Conservation (phyloP, 108 stramenopile genomes). For the Skeletonema menzelii region DNA sequence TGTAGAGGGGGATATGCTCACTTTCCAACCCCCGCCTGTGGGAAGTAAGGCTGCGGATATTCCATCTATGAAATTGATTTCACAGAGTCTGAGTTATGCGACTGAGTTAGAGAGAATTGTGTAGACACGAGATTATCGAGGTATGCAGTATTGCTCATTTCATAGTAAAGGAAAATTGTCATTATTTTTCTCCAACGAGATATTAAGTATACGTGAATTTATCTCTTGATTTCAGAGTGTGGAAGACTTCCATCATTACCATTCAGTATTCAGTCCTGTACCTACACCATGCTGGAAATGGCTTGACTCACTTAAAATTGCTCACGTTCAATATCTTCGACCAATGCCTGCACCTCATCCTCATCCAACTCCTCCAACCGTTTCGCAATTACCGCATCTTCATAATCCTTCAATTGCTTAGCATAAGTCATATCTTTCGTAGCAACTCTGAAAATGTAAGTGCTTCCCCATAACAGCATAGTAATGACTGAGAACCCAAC, state of each 20-base stretch:
- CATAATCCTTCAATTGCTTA: constrained; percentile 94
- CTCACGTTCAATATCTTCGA: constrained; percentile 87
- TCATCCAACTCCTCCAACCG: constrained; percentile 95
- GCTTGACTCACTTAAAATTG: constrained; percentile 29
- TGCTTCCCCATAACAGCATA: constrained; percentile 74
- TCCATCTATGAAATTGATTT: constrained; percentile 80
- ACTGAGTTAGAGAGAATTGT: constrained; percentile 93
- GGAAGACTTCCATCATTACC: too few species aligned
- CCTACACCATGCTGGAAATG: background rate
- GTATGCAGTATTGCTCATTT: background rate
- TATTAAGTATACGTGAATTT: too few species aligned
- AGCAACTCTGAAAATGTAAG: constrained; percentile 94
- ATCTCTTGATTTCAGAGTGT: too few species aligned
- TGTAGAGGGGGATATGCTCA: constrained; percentile 57
- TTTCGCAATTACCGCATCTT: constrained; percentile 96
- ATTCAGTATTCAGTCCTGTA: background rate
- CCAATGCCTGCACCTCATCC: constrained; percentile 90
- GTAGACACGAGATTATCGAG: constrained; percentile 32
- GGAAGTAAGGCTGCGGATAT: constrained; percentile 73
- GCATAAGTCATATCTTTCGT: constrained; percentile 99
- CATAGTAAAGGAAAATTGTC: background rate
- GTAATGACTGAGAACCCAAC: constrained; percentile 77
- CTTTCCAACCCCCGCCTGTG: constrained; percentile 62
- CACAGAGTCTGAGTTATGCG: constrained; percentile 84
- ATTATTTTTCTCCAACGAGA: too few species aligned